phyloP scores from a whole-genome alignment of 306 rosid genomes.

The Morella rubra region DNA sequence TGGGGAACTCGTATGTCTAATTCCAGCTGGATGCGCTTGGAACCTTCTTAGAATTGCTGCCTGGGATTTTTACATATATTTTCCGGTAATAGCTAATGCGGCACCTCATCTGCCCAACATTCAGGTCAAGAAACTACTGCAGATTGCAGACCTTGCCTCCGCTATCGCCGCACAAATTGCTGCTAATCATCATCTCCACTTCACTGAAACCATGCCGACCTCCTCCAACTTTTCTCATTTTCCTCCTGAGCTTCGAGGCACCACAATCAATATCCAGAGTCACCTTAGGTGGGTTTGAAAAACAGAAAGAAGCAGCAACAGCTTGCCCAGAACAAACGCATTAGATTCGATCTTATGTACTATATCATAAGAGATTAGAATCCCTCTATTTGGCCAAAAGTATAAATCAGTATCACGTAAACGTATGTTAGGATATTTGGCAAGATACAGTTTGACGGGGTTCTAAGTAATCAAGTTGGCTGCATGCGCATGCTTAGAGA shows the following conservation, averaged over 20 bases:
- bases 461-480: background rate
- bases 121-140: no score
- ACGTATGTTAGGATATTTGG: background rate
- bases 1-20: background rate
- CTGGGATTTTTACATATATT: background rate
- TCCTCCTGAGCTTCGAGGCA: slow-evolving; percentile 76
- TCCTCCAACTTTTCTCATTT: slow-evolving; percentile 53
- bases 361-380: background rate
- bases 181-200: slow-evolving; percentile 55
- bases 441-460: background rate
- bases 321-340: slow-evolving; percentile 47
- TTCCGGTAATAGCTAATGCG: background rate
- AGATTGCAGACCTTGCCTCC: background rate
- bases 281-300: slow-evolving; percentile 85
- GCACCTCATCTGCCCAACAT: no score
- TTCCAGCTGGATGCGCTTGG: background rate
- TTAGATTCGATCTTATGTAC: slow-evolving; percentile 9
- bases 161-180: slow-evolving; percentile 32
- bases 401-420: background rate
- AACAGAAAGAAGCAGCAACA: slow-evolving; percentile 79
- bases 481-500: no score
- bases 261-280: slow-evolving; percentile 72
- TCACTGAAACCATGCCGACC: slow-evolving; percentile 57
- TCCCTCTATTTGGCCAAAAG: background rate
- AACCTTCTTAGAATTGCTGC: background rate